Evolutionary conservation across 139 green algal genomes (phyloP), one percentile per base, ranked within the genome.

Genomic region (Chlorella sp.): DNA sequence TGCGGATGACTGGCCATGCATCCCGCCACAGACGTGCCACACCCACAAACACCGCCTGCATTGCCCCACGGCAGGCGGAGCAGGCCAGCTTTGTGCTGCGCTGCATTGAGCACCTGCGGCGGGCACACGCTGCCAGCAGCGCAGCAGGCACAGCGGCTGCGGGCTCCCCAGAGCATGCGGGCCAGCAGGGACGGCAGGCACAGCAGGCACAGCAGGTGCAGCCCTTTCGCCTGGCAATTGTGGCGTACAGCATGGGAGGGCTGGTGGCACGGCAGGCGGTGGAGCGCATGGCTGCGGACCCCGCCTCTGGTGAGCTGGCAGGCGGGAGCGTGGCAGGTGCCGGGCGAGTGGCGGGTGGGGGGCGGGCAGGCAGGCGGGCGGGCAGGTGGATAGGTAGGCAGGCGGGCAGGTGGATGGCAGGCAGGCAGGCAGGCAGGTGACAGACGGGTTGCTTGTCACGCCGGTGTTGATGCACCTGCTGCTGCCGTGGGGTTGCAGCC

Each of bases 231-330:
- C 9, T 91, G 81, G 42, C 71, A 53, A 66, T 91, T 7, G 88
- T 91, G 42, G 88, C n/a, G 0, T 91, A 88, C 66, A 91, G 88
- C 88, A 91, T 91, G 88, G 88, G 88, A 30, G 88, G 80, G 19
- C 37, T 83, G 42, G 81, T 88, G 81, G 88, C 88, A 0, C 80
- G 81, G 3, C 32, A 40, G 5, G 68, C 48, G 57, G 24, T 89
- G 53, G 16, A 26, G 34, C 75, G 76, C 26, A 53, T 89, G 34
- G 76, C 73, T 26, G 75, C 86, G 0, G 60, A 85, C 75, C 57
- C 86, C 7, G 24, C 39, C 15, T 71, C 81, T 75, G 79, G 79
- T 90, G 79, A 81, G 87, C 34, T 40, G 11, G 64, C 64, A 28
- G 64, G 64, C 22, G 32, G 68, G 21, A 64, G 11, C 11, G 11